Base-by-base conservation (phyloP, 1,139 yeast genomes). In the Torulaspora globosa region DNA sequence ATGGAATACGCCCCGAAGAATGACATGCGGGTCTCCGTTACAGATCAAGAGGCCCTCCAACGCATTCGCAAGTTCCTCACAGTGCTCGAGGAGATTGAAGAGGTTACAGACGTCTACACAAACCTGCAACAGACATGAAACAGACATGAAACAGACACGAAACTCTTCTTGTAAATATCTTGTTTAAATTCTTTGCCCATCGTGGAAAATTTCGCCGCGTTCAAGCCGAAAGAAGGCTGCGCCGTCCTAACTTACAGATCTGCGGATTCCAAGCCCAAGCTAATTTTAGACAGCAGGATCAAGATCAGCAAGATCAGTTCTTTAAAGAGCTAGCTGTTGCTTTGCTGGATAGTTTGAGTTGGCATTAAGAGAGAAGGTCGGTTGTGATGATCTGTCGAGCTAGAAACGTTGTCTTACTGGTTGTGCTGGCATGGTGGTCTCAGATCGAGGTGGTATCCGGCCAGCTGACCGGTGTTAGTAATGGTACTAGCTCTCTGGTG, bases 51-150 rank as follows among this genome's bases (percentile, higher is more conserved):
- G 12, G 69, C 72, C 18, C 70, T 67, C 43, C 74, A 72, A 50
- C 73, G 75, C 26, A 76, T 79, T 55, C 74, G 74, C 19, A 84
- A 81, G 59, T 78, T 89, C 30, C 66, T 84, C 38, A 71, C 68
- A 23, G 72, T 74, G 46, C 70, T 90, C 44, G 95, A 87, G 50
- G 87, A 80, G 33, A 69, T 87, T 16, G 87, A 85, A 41, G 97
- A 90, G 57, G 85, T 90, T 28, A 80, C 88, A 7, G 88, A 82
- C 53, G 80, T 85, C 51, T 86, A 85, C 68, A 71, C 77, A 55
- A 92, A 74, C 39, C 41, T 44, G n/a, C 36, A 30, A 24, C 15
- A 6, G 21, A n/a, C 28, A 28, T 24, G 26, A 34, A 34, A 34
- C 36, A 11, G n/a, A 11, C 34, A 18, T 23, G 34, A 31, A 31